Evolutionary conservation across 2,329 filamentous ascomycete species (phyloP).

Genomic region (Fusarium lateritium): DNA sequence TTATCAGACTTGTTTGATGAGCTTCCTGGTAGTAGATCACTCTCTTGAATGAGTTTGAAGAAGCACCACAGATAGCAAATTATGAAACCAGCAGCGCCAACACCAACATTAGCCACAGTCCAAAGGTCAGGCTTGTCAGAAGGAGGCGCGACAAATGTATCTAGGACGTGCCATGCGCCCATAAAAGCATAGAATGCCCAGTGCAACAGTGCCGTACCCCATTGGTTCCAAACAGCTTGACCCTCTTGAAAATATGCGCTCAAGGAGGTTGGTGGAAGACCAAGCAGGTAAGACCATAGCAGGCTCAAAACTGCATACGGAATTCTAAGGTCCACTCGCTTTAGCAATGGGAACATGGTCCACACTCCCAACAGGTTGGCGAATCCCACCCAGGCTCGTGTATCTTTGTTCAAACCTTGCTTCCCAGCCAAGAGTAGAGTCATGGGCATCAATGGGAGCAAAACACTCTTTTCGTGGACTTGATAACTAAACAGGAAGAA

Average conservation of each 20-base stretch:
- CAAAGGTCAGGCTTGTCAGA: conserved; percentile 89
- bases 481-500: conserved; percentile 99
- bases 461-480: conserved; percentile 97
- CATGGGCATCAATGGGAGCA: conserved; percentile 94
- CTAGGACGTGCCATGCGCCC: conserved; percentile 84
- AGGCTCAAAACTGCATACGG: conserved; percentile 89
- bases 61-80: conserved; percentile 95
- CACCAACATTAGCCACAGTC: conserved; percentile 90
- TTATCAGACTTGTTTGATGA: conserved; percentile 54
- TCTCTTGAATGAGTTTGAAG: conserved; percentile 75
- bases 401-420: conserved; percentile 81
- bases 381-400: conserved; percentile 94
- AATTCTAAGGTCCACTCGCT: conserved; percentile 84
- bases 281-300: conserved; percentile 92
- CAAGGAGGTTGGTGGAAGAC: conserved; percentile 83
- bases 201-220: conserved; percentile 79
- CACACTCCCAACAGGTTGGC: conserved; percentile 90
- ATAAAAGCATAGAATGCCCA: conserved; percentile 82
- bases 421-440: conserved; percentile 86
- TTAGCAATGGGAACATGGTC: conserved; percentile 94
- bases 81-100: conserved; percentile 88
- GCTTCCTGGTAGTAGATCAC: conserved; percentile 62
- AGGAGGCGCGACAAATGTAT: conserved; percentile 78
- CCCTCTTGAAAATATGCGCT: conserved; percentile 75
- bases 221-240: conserved; percentile 52